phyloP scores from a whole-genome alignment of 805 yeast genomes.

The Candida alai region DNA sequence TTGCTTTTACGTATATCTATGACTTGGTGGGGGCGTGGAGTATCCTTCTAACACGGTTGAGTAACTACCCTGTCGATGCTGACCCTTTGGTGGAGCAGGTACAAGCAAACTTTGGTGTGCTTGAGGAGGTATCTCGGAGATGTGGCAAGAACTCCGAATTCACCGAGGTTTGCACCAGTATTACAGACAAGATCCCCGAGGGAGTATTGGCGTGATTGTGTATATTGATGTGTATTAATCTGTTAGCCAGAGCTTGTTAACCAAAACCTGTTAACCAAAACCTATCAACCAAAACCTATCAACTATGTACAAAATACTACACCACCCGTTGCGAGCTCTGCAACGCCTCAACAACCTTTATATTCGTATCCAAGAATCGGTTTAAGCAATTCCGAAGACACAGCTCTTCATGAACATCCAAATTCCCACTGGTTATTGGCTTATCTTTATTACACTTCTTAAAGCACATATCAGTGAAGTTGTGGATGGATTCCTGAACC shows the following conservation, averaged over 20 bases:
- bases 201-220: too few species aligned
- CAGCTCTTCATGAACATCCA: slow-evolving; percentile 57
- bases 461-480: slow-evolving; percentile 87
- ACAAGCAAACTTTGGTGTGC: neutral
- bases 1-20: slow-evolving; percentile 24
- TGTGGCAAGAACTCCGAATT: neutral
- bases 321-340: slow-evolving; percentile 35
- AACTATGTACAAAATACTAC: neutral
- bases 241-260: too few species aligned
- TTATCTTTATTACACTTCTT: slow-evolving; percentile 65
- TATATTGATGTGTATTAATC: too few species aligned
- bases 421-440: slow-evolving; percentile 43
- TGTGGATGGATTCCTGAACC: slow-evolving; percentile 82
- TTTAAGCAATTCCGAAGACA: slow-evolving; percentile 82
- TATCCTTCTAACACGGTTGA: slow-evolving; percentile 16
- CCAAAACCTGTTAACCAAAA: neutral
- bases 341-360: slow-evolving; percentile 65
- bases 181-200: neutral
- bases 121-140: neutral
- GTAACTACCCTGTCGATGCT: neutral
- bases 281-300: neutral
- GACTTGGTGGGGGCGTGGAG: slow-evolving; percentile 38
- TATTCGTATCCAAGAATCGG: slow-evolving; percentile 83
- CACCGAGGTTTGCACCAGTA: neutral
- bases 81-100: neutral